Percentiles rank a stretch among this genome's conserved stretches.
Evolutionary conservation across 2,329 filamentous ascomycete genomes (phyloP).

Genomic region (Arachnomyces sp.): DNA sequence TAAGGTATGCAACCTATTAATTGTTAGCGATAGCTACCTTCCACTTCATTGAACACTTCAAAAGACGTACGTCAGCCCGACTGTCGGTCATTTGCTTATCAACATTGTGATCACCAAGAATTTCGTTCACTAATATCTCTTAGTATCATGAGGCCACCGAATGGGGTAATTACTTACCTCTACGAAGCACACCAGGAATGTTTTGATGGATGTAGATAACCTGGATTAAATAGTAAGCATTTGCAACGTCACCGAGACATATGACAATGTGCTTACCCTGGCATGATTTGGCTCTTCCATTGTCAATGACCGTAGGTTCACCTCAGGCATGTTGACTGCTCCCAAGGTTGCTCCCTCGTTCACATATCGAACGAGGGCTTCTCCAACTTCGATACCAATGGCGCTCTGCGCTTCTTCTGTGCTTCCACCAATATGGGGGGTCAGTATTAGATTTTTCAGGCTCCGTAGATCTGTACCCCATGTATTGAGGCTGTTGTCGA

Average conservation of each 20-base stretch:
- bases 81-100: constrained; percentile 98
- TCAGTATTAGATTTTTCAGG: constrained; percentile 88
- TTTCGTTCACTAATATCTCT: constrained; percentile 67
- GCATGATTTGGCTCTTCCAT: constrained; percentile 84
- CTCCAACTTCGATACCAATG: constrained; percentile 86
- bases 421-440: constrained; percentile 93
- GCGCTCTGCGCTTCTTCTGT: constrained; percentile 96
- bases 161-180: constrained; percentile 43
- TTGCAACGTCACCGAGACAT: neutral
- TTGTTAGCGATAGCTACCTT: constrained; percentile 7
- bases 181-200: constrained; percentile 86
- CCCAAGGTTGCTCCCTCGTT: constrained; percentile 89
- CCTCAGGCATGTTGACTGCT: constrained; percentile 95
- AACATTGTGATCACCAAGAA: constrained; percentile 91
- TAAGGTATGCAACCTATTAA: constrained; percentile 73
- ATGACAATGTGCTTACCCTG: constrained; percentile 47
- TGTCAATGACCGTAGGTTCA: constrained; percentile 80
- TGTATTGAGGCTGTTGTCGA: constrained; percentile 70
- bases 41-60: neutral
- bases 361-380: constrained; percentile 85
- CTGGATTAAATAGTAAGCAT: constrained; percentile 29
- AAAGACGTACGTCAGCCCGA: constrained; percentile 64
- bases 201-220: constrained; percentile 97
- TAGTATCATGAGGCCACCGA: neutral
- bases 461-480: constrained; percentile 81